phyloP scores from a whole-genome alignment of 2,329 filamentous ascomycete genomes.

The Fusarium praegraminearum region DNA sequence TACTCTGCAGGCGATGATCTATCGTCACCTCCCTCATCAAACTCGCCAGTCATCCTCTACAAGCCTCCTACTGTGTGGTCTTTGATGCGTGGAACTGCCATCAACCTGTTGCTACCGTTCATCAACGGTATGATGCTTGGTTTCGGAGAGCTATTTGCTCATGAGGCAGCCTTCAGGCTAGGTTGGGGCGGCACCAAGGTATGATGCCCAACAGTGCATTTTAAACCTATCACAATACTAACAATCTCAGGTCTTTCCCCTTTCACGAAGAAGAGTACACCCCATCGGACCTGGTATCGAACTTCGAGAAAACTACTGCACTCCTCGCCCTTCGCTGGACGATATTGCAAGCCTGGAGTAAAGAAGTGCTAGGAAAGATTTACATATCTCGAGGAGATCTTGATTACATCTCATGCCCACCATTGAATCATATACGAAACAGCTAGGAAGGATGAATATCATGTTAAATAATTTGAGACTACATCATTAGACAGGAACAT shows the following conservation, averaged over 20 bases:
- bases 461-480: constrained; percentile 43
- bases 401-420: neutral
- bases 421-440: constrained; percentile 13
- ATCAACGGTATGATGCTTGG: constrained; percentile 98
- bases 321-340: constrained; percentile 68
- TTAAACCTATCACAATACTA: constrained; percentile 7
- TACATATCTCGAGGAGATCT: neutral
- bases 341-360: constrained; percentile 78
- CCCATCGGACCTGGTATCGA: constrained; percentile 86
- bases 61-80: constrained; percentile 89
- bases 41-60: constrained; percentile 84
- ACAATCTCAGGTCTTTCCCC: constrained; percentile 65
- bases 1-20: constrained; percentile 76
- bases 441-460: constrained; percentile 30
- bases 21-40: constrained; percentile 71
- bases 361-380: neutral
- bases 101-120: constrained; percentile 95
- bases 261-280: constrained; percentile 70
- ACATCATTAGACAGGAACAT: constrained; percentile 45
- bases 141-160: constrained; percentile 95
- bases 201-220: neutral
- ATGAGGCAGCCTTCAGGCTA: constrained; percentile 91
- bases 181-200: constrained; percentile 97
- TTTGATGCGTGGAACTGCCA: constrained; percentile 86
- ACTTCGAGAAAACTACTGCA: constrained; percentile 72